Conservation (phyloP, 495 filamentous ascomycete species). For the Hamigera avellanea region DNA sequence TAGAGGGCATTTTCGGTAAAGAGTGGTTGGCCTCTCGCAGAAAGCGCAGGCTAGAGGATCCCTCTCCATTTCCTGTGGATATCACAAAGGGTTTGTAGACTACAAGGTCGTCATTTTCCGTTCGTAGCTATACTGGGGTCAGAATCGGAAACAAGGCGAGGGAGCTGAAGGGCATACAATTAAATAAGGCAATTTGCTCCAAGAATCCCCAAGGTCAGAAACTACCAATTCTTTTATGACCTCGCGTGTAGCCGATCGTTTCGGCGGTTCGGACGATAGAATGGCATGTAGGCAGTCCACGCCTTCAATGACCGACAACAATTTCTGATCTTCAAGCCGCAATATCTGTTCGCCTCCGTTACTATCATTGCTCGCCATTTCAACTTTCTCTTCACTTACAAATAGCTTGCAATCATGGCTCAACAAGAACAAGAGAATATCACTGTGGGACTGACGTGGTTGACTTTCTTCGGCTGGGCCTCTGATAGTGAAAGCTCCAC, state of each 20-base stretch:
- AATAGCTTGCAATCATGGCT: slow-evolving; percentile 58
- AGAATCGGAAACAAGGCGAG: slow-evolving; percentile 2
- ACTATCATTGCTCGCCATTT: too few relatives aligned
- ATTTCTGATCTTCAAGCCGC: slow-evolving; percentile 23
- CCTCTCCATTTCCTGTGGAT: slow-evolving; percentile 13
- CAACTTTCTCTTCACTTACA: slow-evolving; percentile 38
- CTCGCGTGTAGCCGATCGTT: slow-evolving; percentile 59
- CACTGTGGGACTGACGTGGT: slow-evolving; percentile 29
- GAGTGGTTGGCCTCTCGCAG: slow-evolving; percentile 57
- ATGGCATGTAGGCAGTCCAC: slow-evolving; percentile 69
- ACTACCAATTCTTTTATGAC: slow-evolving; percentile 64
- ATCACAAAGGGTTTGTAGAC: slow-evolving; percentile 70
- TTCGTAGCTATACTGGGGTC: slow-evolving; percentile 48
- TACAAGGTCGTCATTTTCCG: slow-evolving; percentile 67
- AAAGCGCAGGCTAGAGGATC: slow-evolving; percentile 49
- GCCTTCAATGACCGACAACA: slow-evolving; percentile 40
- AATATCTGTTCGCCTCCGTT: slow-evolving; percentile 22
- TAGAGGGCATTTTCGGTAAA: slow-evolving; percentile 39
- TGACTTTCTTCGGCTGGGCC: slow-evolving; percentile 24
- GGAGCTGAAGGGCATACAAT: slow-evolving; percentile 42
- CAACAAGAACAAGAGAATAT: slow-evolving; percentile 62
- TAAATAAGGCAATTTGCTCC: slow-evolving; percentile 60
- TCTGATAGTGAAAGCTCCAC: slow-evolving; percentile 38
- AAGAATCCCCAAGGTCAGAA: slow-evolving; percentile 70
- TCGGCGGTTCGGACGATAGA: slow-evolving; percentile 58